phyloP scores from a whole-genome alignment of 1,284 basidiomycete species.

The Clitocybe nebularis region DNA sequence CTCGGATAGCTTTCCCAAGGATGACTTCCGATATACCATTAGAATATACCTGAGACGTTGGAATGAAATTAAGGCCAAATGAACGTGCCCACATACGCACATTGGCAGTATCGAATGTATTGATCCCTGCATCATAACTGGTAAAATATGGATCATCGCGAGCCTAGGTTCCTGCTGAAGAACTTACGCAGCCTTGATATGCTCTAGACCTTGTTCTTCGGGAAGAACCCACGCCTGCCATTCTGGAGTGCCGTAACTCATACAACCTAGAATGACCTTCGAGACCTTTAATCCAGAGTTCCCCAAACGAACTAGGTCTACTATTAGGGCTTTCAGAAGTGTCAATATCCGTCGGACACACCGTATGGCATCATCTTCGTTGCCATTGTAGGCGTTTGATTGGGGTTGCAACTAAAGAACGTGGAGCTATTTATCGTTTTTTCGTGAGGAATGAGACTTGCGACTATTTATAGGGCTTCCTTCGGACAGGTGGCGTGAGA shows the following conservation, averaged over 20 bases:
- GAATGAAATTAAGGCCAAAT: neutral
- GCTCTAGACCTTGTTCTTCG: constrained; percentile 41
- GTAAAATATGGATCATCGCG: neutral
- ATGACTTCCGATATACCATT: constrained; percentile 58
- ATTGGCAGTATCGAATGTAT: constrained; percentile 54
- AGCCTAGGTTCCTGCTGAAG: neutral
- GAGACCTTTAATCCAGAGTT: constrained; percentile 50
- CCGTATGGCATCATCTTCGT: too few species aligned
- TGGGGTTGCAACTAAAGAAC: too few species aligned
- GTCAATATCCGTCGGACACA: too few species aligned
- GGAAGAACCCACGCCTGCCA: constrained; percentile 32
- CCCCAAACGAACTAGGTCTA: constrained; percentile 44
- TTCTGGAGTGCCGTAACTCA: constrained; percentile 40
- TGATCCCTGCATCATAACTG: constrained; percentile 42
- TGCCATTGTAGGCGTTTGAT: too few species aligned
- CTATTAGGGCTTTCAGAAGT: too few species aligned
- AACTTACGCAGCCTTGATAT: constrained; percentile 40
- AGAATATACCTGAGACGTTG: constrained; percentile 39
- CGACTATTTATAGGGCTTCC: neutral
- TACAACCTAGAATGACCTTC: constrained; percentile 44
- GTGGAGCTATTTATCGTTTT: too few species aligned
- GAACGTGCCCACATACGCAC: constrained; percentile 21
- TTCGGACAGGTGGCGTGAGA: neutral
- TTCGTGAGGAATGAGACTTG: too few species aligned
- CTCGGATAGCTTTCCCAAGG: constrained; percentile 65